These are phyloP conservation scores for Cutaneotrichosporon sp. DNA, from an alignment of 1,284 basidiomycete genomes.

Conservation along the genomic window DNA sequence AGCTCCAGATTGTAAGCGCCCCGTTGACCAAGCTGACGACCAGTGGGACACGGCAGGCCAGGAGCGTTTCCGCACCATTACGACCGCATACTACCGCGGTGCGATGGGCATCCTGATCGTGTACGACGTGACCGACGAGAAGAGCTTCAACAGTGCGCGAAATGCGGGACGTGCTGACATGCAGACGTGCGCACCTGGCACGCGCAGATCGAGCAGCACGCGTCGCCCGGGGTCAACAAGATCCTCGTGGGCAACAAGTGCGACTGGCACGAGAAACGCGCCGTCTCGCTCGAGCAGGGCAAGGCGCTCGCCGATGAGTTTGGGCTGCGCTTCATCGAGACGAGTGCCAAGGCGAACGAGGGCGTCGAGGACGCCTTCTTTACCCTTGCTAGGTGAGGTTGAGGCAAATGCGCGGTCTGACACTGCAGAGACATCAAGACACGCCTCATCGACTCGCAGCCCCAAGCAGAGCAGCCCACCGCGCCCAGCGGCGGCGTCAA, in stretches of 20 bases:
- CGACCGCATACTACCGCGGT: constrained; percentile 99
- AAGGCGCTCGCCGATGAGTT: constrained; percentile 73
- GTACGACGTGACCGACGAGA: constrained; percentile 97
- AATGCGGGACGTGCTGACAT: background rate
- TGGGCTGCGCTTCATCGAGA: constrained; percentile 95
- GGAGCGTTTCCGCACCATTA: constrained; percentile 98
- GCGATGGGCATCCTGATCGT: constrained; percentile 99
- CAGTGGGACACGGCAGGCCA: constrained; percentile 99
- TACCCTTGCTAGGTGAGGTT: constrained; percentile 79
- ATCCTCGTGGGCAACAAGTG: constrained; percentile 99
- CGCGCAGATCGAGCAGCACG: constrained; percentile 97
- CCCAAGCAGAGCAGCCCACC: constrained; percentile 58
- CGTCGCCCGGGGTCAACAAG: constrained; percentile 98
- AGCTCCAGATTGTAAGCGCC: constrained; percentile 89
- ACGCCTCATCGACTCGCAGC: constrained; percentile 91
- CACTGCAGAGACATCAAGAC: constrained; percentile 85
- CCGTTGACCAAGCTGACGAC: constrained; percentile 4
- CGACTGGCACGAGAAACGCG: constrained; percentile 96
- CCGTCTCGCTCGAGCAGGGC: constrained; percentile 71
- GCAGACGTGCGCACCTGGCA: constrained; percentile 99
- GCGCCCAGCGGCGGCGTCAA: constrained; percentile 43
- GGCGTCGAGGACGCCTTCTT: constrained; percentile 99
- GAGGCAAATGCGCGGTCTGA: background rate
- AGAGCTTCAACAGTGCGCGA: constrained; percentile 89
- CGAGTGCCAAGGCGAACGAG: constrained; percentile 94